A percentile compares a stretch with the other conserved stretches of the same genome.
Conservation (phyloP, 1,284 basidiomycete species). For the Ceraceosorus guamensis region DNA sequence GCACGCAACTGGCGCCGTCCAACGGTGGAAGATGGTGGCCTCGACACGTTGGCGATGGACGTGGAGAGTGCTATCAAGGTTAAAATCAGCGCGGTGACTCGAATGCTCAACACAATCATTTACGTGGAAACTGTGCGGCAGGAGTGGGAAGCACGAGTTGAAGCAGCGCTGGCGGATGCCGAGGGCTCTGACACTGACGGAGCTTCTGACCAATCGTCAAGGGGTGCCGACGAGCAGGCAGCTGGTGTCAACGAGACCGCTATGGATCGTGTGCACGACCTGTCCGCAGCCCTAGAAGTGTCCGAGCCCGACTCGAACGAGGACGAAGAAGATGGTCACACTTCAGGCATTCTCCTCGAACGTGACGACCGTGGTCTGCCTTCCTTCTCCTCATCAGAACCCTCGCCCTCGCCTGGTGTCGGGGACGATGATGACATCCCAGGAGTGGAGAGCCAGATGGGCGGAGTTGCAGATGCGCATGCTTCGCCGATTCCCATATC, state of each 20-base stretch:
- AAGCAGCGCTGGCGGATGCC: constrained; percentile 56
- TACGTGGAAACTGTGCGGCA: constrained; percentile 95
- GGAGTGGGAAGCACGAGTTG: constrained; percentile 91
- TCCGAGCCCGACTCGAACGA: constrained; percentile 12
- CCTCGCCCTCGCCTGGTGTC: constrained; percentile 18
- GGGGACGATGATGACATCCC: constrained; percentile 33
- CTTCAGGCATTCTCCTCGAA: constrained; percentile 16
- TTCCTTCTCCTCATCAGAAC: too few species aligned
- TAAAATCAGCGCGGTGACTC: constrained; percentile 89
- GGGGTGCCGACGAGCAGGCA: constrained; percentile 22
- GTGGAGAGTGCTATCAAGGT: constrained; percentile 78
- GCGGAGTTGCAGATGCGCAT: constrained; percentile 15
- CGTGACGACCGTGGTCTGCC: constrained; percentile 11
- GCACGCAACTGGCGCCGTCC: constrained; percentile 31
- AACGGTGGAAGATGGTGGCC: constrained; percentile 62
- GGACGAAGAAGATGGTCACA: constrained; percentile 14
- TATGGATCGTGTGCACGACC: constrained; percentile 24
- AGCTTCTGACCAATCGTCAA: constrained; percentile 14
- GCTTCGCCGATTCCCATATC: constrained; percentile 32
- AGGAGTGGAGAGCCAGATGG: constrained; percentile 31
- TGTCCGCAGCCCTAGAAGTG: background rate
- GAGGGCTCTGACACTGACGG: constrained; percentile 15
- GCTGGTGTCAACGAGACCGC: constrained; percentile 2
- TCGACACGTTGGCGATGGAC: constrained; percentile 73
- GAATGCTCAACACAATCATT: constrained; percentile 94